Evolutionary conservation across 2,329 filamentous ascomycete species (phyloP).

Genomic region (Nemania bipapillata): DNA sequence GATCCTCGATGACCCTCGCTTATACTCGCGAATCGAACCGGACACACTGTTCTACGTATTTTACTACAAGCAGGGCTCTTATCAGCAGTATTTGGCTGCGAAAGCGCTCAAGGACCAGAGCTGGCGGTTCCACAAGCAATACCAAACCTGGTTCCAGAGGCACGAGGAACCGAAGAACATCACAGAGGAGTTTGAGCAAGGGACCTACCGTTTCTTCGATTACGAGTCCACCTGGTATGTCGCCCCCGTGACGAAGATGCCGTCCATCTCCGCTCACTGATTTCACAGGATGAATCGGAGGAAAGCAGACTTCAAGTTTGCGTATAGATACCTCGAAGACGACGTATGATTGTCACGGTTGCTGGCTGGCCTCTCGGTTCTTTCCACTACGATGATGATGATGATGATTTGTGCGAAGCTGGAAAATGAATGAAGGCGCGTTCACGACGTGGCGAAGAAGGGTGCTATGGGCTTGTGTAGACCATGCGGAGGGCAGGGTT

Average conservation of each 20-base stretch:
- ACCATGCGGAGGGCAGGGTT: constrained; percentile 13
- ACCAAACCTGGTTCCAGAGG: constrained; percentile 98
- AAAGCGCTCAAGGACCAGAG: constrained; percentile 98
- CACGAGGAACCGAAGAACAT: constrained; percentile 99
- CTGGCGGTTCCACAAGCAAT: constrained; percentile 99
- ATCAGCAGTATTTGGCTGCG: constrained; percentile 93
- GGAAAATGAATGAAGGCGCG: not conserved
- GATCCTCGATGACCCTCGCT: constrained; percentile 88
- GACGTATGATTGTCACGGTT: constrained; percentile 74
- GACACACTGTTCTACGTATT: constrained; percentile 99
- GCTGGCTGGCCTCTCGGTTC: not conserved
- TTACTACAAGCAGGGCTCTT: constrained; percentile 96
- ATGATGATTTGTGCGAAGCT: constrained; percentile 3
- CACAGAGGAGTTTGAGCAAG: constrained; percentile 98
- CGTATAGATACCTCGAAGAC: constrained; percentile 97
- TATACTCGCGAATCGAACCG: constrained; percentile 90
- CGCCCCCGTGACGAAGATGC: not conserved
- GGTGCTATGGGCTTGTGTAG: constrained; percentile 2
- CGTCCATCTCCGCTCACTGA: constrained; percentile 37
- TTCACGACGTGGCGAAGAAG: not conserved
- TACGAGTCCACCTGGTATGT: constrained; percentile 98
- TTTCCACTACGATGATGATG: not conserved
- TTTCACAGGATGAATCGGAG: constrained; percentile 90
- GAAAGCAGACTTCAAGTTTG: constrained; percentile 98
- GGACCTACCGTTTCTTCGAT: constrained; percentile 98